Evolutionary conservation across 371 early-diverging fungal species (phyloP), one percentile per base, ranked within the genome.

Genomic region (Parasitella parasitica): DNA sequence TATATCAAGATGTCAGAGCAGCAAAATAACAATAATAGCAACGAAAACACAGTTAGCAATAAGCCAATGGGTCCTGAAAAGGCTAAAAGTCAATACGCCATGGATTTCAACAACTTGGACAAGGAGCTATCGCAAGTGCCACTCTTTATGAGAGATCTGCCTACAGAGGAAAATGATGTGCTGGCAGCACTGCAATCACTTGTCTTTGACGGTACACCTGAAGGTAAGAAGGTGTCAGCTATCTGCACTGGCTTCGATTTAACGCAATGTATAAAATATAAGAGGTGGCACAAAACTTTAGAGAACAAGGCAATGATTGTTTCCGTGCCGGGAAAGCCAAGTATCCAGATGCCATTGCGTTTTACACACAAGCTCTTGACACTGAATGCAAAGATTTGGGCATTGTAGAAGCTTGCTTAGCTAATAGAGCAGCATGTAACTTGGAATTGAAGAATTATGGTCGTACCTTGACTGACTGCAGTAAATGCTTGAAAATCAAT

Each of bases 341-440:
- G 46, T 97, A 86, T 73, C 69, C 82, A 51, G 91, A 94, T 58
- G 99, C 98, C 11, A 82, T 92, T 37, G 65, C 80, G 30, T 96
- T 75, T 75, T 98, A 97, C 78, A 91, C 95, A 22, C 85, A 92
- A 51, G 99, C 91, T 1, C 69, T 98, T 27, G 91, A 88, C 9
- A 87, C 86, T 12, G 87, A 90, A n/a, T 89, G 91, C 69, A 81
- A 82, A 12, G 93, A 96, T 70, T 62, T 57, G 4, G 82, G 81
- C 38, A 83, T 97, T 28, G 89, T 88, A 28, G 90, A 94, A 41
- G 81, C 88, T 0, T 88, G 96, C 41, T 84, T 87, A 63, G 83
- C 85, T 6, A 98, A 98, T 75, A 77, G 99, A 16, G 99, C 99
- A 2, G 97, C 97, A 0, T 93, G 90, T 30, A 93, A 97, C 64